These are phyloP conservation scores for Naganishia antarctica DNA, from an alignment of 768 basidiomycete genomes.

Conservation along the genomic window DNA sequence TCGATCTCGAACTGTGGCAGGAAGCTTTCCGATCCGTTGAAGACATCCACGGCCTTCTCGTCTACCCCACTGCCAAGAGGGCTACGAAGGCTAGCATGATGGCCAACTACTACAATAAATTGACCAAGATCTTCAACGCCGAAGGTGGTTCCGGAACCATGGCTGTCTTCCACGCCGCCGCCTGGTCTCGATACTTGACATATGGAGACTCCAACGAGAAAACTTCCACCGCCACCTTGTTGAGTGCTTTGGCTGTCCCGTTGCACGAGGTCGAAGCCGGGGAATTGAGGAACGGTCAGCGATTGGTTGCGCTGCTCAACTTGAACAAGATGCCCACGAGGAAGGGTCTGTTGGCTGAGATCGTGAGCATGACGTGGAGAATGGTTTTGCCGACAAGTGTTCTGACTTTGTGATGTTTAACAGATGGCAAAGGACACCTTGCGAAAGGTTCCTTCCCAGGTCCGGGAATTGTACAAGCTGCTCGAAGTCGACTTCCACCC, in stretches of 20 bases:
- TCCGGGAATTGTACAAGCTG: constrained; percentile 76
- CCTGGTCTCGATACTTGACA: constrained; percentile 81
- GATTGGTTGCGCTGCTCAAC: constrained; percentile 78
- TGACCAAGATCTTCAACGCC: constrained; percentile 91
- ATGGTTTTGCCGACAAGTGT: too few species aligned
- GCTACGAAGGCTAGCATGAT: constrained; percentile 90
- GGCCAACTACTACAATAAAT: constrained; percentile 98
- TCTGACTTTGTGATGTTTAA: constrained; percentile 4
- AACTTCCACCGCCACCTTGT: constrained; percentile 83
- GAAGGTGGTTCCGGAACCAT: constrained; percentile 54
- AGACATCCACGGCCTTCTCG: constrained; percentile 92
- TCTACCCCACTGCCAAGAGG: constrained; percentile 67
- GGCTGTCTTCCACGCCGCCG: constrained; percentile 84
- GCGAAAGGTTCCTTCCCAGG: constrained; percentile 62
- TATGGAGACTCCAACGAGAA: constrained; percentile 53
- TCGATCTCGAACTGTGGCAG: constrained; percentile 98
- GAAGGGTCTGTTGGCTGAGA: constrained; percentile 76
- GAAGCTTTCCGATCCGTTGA: constrained; percentile 98
- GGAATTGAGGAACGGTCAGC: constrained; percentile 60
- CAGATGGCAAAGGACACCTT: constrained; percentile 79
- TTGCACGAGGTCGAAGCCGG: constrained; percentile 55
- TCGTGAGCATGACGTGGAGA: constrained; percentile 56
- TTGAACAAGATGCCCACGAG: constrained; percentile 79
- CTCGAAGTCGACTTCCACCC: constrained; percentile 93
- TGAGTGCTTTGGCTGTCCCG: constrained; percentile 88